Conservation (phyloP, 805 yeast species). For the Candida saitoana region DNA sequence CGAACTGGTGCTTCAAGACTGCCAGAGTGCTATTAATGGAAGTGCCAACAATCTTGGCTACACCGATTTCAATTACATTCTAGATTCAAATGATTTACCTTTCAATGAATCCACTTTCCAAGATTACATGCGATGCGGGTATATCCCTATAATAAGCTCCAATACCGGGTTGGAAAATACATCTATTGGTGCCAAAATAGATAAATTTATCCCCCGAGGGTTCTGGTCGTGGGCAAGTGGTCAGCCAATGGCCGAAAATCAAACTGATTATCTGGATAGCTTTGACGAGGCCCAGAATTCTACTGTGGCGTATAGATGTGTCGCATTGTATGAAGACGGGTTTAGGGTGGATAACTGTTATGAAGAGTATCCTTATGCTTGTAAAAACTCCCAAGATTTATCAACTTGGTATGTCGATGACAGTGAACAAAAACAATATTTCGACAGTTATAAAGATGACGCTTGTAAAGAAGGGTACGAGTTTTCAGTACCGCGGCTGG, state of each 20-base stretch:
- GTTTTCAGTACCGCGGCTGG: slow-evolving; percentile 33
- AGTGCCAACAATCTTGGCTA: neutral
- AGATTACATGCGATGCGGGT: slow-evolving; percentile 52
- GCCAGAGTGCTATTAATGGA: slow-evolving; percentile 8
- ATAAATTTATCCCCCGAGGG: slow-evolving; percentile 24
- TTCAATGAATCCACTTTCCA: slow-evolving; percentile 39
- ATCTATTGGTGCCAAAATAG: slow-evolving; percentile 21
- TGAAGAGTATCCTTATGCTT: slow-evolving; percentile 46
- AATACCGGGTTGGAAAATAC: slow-evolving; percentile 5
- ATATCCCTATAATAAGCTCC: slow-evolving; percentile 56
- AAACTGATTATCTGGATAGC: neutral
- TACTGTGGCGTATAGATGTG: slow-evolving; percentile 39
- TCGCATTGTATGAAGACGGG: slow-evolving; percentile 38
- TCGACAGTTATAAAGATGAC: slow-evolving; percentile 30
- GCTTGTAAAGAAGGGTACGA: slow-evolving; percentile 33
- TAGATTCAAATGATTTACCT: slow-evolving; percentile 31
- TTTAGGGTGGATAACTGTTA: slow-evolving; percentile 73
- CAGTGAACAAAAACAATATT: slow-evolving; percentile 34
- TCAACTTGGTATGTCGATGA: slow-evolving; percentile 43
- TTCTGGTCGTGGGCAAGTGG: slow-evolving; percentile 72
- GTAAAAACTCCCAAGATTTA: slow-evolving; percentile 41
- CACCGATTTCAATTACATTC: slow-evolving; percentile 8
- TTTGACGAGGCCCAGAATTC: neutral
- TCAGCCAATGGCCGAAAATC: slow-evolving; percentile 6
- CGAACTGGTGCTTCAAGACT: slow-evolving; percentile 6